Evolutionary conservation across 805 yeast genomes (phyloP).

Genomic region (Jamesozyma jinghongensis): DNA sequence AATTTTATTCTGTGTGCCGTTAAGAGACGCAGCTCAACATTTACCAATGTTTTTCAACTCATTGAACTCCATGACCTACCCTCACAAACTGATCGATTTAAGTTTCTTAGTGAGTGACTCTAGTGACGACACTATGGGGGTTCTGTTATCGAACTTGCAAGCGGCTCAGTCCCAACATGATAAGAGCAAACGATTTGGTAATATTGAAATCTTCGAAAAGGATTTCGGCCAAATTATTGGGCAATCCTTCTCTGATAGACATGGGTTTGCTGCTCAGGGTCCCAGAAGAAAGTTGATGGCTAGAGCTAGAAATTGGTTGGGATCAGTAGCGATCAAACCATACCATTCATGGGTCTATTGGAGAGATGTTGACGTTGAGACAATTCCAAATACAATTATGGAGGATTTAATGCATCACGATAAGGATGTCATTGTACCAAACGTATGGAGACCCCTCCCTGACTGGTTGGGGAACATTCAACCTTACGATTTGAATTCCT

Average conservation of each 20-base stretch:
- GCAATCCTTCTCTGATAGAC: slow-evolving; percentile 87
- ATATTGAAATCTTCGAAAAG: slow-evolving; percentile 78
- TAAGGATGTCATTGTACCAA: slow-evolving; percentile 89
- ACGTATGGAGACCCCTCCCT: slow-evolving; percentile 84
- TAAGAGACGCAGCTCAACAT: slow-evolving; percentile 87
- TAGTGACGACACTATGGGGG: slow-evolving; percentile 75
- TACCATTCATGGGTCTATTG: slow-evolving; percentile 94
- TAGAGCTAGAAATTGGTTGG: slow-evolving; percentile 88
- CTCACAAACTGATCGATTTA: slow-evolving; percentile 74
- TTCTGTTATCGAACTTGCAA: slow-evolving; percentile 46
- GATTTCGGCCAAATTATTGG: slow-evolving; percentile 93
- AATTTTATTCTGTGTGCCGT: slow-evolving; percentile 76
- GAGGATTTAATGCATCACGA: slow-evolving; percentile 91
- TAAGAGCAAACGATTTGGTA: slow-evolving; percentile 59
- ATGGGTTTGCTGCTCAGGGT: slow-evolving; percentile 94
- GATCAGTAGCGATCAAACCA: slow-evolving; percentile 78
- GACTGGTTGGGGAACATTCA: slow-evolving; percentile 81
- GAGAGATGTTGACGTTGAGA: slow-evolving; percentile 97
- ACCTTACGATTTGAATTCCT: slow-evolving; percentile 75
- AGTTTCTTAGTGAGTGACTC: slow-evolving; percentile 88
- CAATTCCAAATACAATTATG: slow-evolving; percentile 71
- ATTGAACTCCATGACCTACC: slow-evolving; percentile 71
- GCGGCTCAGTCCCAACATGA: slow-evolving; percentile 60
- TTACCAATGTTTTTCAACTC: slow-evolving; percentile 83
- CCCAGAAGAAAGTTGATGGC: slow-evolving; percentile 94